Evolutionary conservation across 345 rosid genomes (phyloP), one percentile per base, ranked within the genome.

Genomic region (Hibiscus trionum): DNA sequence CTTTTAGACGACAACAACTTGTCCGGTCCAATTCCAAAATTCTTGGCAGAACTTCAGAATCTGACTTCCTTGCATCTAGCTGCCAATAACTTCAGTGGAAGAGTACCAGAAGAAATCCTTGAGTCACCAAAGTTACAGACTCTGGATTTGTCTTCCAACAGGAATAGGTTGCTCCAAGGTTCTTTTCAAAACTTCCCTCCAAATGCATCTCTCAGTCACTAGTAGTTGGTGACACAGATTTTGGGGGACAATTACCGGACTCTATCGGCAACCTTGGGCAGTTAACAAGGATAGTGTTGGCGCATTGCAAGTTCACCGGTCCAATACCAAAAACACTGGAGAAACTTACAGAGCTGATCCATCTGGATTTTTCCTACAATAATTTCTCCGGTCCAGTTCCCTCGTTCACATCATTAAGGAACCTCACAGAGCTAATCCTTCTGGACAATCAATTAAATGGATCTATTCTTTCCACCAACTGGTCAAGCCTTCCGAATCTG

Each of bases 361-460:
- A 46, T 72, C 29, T 85, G 74, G 83, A 85, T 60, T 53, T 85
- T 5, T 77, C 80, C 14, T 42, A 0, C 14, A 82, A 70, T 2
- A 44, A 60, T 2, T 29, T 44, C 26, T 37, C 47, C 0, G 85
- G 90, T 35, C 46, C 52, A 42, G 55, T 87, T 37, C 88, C 87
- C 42, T 66, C 84, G 0, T 39, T 81, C 12, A 21, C 70, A 7
- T 2, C 11, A 14, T 76, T 72, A 31, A 76, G 11, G 57, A 73
- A 80, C 56, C 67, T 86, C n/a, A 37, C 58, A 5, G 2, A 61
- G 9, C 46, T 87, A 11, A 77, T 80, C 60, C 64, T 82, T 12
- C 82, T 3, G 2, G 1, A 39, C 47, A 88, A 88, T 64, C 0
- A 5, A 16, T 37, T 88, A 0, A 46, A 70, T 9, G 87, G 88